Evolutionary conservation across 2,329 filamentous ascomycete species (phyloP), one percentile per base, ranked within the genome.

Genomic region (Ascosphaera apis): DNA sequence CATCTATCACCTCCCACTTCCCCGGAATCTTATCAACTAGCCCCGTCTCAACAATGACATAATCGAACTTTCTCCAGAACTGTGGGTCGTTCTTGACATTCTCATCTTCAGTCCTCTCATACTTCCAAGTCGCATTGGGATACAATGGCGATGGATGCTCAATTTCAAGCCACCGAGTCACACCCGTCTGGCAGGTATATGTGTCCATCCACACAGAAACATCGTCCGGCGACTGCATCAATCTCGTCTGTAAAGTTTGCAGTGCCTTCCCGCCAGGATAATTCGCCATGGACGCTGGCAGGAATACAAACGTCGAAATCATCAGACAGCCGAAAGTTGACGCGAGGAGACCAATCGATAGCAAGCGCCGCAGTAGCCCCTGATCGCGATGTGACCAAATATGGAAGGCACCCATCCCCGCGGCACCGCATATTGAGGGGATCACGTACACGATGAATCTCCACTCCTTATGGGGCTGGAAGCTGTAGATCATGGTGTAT

Each of bases 381-480:
- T 82, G 84, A 3, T 59, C 48, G n/a, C 68, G 61, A 30, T 76
- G 72, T 1, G 60, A 63, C 57, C 70, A 78, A 43, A 91, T 58
- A 53, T 72, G 75, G 38, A 71, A 67, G 11, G 82, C 80, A 15
- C 73, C 75, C 3, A 81, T 63, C 2, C 81, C 74, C 0, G 82
- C 76, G 2, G 75, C 68, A 8, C 76, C 76, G 0, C 84, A 92
- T 19, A 95, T 60, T 0, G 76, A 65, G 0, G 88, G 88, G 16
- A 91, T 65, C 36, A 72, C 66, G 56, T 95, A 95, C 47, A 95
- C 72, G 45, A 98, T 75, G 61, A 98, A 98, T 13, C 88, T 78
- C 52, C 83, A 78, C 58, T 98, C 88, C 53, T 98, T 98, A 60
- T 98, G 88, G 0, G 86, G 84, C 41, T 92, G 77, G 35, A 82